Conservation (phyloP, 2,329 filamentous ascomycete species). For the Neofusicoccum laricinum region DNA sequence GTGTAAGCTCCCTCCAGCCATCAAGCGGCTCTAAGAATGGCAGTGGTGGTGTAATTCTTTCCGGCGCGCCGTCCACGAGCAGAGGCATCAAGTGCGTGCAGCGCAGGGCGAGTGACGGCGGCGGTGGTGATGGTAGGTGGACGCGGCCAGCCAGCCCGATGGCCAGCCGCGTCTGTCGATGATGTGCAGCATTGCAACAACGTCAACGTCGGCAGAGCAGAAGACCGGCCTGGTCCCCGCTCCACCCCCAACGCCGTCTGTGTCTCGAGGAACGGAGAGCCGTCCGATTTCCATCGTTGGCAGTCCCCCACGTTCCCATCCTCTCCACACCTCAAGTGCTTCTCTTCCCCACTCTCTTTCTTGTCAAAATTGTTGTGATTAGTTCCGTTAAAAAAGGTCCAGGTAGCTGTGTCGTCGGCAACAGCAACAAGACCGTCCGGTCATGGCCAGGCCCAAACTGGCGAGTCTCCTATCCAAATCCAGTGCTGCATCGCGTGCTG, state of each 20-base stretch:
- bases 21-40: too few relatives aligned
- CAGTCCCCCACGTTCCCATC: background rate
- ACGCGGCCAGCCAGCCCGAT: too few relatives aligned
- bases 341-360: background rate
- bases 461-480: slow-evolving; percentile 11
- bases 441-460: slow-evolving; percentile 13
- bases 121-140: too few relatives aligned
- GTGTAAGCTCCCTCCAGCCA: too few relatives aligned
- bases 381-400: background rate
- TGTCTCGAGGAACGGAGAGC: background rate
- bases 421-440: slow-evolving; percentile 2
- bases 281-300: background rate
- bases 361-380: slow-evolving; percentile 1
- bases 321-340: background rate
- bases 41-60: too few relatives aligned
- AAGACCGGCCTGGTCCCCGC: too few relatives aligned
- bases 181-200: too few relatives aligned
- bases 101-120: too few relatives aligned
- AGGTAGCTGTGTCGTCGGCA: background rate
- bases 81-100: too few relatives aligned
- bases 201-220: too few relatives aligned
- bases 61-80: too few relatives aligned
- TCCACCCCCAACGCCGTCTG: background rate
- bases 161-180: too few relatives aligned
- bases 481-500: slow-evolving; percentile 4